A percentile compares a stretch with the other conserved stretches of the same genome.
phyloP scores from a whole-genome alignment of 148 eudicot genomes.

The Spergularia bocconei region DNA sequence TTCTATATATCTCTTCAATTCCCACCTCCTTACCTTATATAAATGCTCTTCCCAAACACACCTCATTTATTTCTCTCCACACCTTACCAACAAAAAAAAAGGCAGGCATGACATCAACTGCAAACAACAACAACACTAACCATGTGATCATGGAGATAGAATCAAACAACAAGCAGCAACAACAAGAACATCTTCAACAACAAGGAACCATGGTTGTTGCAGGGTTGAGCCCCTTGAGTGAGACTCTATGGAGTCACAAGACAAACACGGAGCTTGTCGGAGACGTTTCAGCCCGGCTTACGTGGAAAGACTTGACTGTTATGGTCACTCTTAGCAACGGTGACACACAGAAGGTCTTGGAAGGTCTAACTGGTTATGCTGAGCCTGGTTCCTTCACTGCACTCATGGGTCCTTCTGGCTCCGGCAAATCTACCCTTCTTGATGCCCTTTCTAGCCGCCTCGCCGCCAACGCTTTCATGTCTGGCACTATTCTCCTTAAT shows the following conservation, averaged over 20 bases:
- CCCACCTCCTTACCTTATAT: background rate
- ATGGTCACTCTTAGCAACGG: slow-evolving; percentile 74
- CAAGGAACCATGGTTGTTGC: background rate
- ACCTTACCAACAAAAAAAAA: background rate
- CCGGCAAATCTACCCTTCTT: slow-evolving; percentile 86
- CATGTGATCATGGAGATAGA: slow-evolving; percentile 26
- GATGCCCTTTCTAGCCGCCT: slow-evolving; percentile 86
- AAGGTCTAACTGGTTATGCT: slow-evolving; percentile 78
- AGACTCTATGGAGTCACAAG: slow-evolving; percentile 72
- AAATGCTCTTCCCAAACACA: background rate
- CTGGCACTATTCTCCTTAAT: slow-evolving; percentile 76
- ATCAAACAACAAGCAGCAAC: background rate
- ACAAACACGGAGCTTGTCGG: slow-evolving; percentile 43
- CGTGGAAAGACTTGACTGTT: slow-evolving; percentile 86
- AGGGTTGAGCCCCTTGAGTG: slow-evolving; percentile 80
- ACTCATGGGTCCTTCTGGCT: slow-evolving; percentile 98
- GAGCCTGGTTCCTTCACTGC: slow-evolving; percentile 86
- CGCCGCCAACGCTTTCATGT: slow-evolving; percentile 80
- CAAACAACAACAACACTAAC: background rate
- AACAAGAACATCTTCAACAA: background rate
- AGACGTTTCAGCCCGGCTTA: slow-evolving; percentile 79
- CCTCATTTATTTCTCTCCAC: background rate
- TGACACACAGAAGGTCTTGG: slow-evolving; percentile 74
- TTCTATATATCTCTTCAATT: background rate
- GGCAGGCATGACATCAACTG: background rate